A percentile compares a stretch with the other conserved stretches of the same genome.
Evolutionary conservation across 2,329 filamentous ascomycete species (phyloP).

Genomic region (Plectosphaerella plurivora): DNA sequence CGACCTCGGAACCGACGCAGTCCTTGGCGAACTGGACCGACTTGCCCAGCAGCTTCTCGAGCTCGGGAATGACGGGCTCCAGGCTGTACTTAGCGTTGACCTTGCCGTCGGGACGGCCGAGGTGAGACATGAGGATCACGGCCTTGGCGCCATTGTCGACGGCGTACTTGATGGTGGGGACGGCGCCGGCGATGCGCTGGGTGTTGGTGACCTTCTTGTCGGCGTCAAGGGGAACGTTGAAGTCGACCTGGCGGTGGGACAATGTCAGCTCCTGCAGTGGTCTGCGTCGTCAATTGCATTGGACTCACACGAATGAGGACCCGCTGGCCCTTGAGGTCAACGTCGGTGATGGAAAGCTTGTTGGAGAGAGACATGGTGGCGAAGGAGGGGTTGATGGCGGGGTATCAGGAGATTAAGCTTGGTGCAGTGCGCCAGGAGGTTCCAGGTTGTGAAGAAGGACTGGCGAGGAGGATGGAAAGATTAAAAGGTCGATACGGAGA

Average conservation of each 20-base stretch:
- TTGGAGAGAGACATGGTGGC: slow-evolving; percentile 89
- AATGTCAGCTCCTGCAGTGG: neutral
- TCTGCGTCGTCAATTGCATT: neutral
- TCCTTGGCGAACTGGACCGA: slow-evolving; percentile 85
- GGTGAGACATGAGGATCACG: slow-evolving; percentile 96
- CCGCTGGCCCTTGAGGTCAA: slow-evolving; percentile 96
- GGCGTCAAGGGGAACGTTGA: slow-evolving; percentile 95
- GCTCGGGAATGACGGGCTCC: slow-evolving; percentile 83
- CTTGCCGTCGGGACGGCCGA: slow-evolving; percentile 90
- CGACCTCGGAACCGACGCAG: slow-evolving; percentile 84
- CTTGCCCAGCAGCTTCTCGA: slow-evolving; percentile 85
- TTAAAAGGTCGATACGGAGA: too few relatives aligned
- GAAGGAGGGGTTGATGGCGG: slow-evolving; percentile 10
- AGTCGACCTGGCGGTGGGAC: slow-evolving; percentile 76
- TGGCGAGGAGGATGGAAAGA: too few relatives aligned
- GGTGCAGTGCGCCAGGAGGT: too few relatives aligned
- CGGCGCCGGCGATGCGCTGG: slow-evolving; percentile 94
- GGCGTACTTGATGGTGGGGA: slow-evolving; percentile 93
- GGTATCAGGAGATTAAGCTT: neutral
- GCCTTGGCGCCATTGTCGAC: slow-evolving; percentile 86
- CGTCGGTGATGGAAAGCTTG: slow-evolving; percentile 95
- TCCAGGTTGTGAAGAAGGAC: too few relatives aligned
- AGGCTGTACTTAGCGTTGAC: slow-evolving; percentile 90
- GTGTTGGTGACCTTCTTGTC: slow-evolving; percentile 96
- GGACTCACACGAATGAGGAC: slow-evolving; percentile 91